A percentile compares a stretch with the other conserved stretches of the same genome.
These are phyloP conservation scores for Leccinum obscurum DNA, from an alignment of 768 basidiomycete genomes.

Conservation along the genomic window DNA sequence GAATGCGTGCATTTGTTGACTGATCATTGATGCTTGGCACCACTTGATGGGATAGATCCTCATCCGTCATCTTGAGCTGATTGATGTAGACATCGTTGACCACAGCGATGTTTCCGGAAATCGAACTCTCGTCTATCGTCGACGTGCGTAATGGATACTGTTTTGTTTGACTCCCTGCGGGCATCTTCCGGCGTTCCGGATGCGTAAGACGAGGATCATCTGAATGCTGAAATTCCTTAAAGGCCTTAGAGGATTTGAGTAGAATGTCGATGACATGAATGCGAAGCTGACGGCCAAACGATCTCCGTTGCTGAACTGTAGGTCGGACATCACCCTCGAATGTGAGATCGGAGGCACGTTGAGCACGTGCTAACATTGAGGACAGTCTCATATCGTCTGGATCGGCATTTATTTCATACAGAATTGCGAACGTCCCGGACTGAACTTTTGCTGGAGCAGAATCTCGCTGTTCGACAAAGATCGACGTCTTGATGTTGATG, in stretches of 20 bases:
- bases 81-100: constrained; percentile 5
- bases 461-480: constrained; percentile 25
- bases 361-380: neutral
- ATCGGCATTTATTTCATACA: neutral
- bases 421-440: neutral
- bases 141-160: constrained; percentile 3
- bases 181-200: neutral
- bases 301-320: neutral
- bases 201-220: neutral
- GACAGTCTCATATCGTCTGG: neutral
- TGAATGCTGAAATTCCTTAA: neutral
- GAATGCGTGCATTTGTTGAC: neutral
- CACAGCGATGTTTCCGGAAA: constrained; percentile 3
- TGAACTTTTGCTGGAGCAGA: neutral
- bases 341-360: neutral
- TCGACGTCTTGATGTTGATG: constrained; percentile 33
- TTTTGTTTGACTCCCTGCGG: neutral
- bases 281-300: neutral
- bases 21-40: constrained; percentile 10
- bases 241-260: neutral
- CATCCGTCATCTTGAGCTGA: neutral
- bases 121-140: constrained; percentile 10
- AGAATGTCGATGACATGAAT: neutral
- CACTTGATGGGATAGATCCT: neutral
- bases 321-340: neutral